A percentile compares a stretch with the other conserved stretches of the same genome.
Evolutionary conservation across 192 early-diverging fungal species (phyloP).

Genomic region (Dimargaris cristalligena): DNA sequence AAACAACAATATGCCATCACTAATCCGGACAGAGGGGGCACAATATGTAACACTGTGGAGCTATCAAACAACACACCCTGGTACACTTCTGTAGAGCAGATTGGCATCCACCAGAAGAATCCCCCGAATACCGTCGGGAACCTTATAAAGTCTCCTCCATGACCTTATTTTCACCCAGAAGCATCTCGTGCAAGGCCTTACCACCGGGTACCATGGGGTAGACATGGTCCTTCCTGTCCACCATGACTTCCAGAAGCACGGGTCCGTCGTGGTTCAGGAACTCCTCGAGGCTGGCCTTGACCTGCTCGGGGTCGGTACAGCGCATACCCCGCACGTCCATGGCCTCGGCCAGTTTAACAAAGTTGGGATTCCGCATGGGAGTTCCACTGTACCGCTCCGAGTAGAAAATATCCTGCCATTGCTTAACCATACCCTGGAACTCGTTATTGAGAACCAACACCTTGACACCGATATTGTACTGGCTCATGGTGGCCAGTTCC

Average conservation of each 20-base stretch:
- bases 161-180: constrained; percentile 19
- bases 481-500: constrained; percentile 94
- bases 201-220: constrained; percentile 96
- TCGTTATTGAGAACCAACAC: constrained; percentile 94
- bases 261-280: constrained; percentile 78
- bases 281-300: constrained; percentile 71
- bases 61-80: too few relatives aligned
- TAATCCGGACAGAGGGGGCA: too few relatives aligned
- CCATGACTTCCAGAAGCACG: constrained; percentile 78
- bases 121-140: too few relatives aligned
- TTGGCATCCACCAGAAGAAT: too few relatives aligned
- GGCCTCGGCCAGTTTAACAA: constrained; percentile 90
- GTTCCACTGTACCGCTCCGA: constrained; percentile 91
- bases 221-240: constrained; percentile 85
- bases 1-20: too few relatives aligned
- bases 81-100: too few relatives aligned
- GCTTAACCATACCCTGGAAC: constrained; percentile 98
- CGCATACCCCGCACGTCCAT: constrained; percentile 85
- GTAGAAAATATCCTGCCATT: constrained; percentile 95
- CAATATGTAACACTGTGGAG: too few relatives aligned
- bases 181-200: constrained; percentile 81
- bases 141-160: not conserved
- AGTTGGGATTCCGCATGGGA: constrained; percentile 91
- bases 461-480: constrained; percentile 95
- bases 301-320: constrained; percentile 64